Evolutionary conservation across 1,284 basidiomycete genomes (phyloP), one percentile per base, ranked within the genome.

Genomic region (Ceratobasidium sp.): DNA sequence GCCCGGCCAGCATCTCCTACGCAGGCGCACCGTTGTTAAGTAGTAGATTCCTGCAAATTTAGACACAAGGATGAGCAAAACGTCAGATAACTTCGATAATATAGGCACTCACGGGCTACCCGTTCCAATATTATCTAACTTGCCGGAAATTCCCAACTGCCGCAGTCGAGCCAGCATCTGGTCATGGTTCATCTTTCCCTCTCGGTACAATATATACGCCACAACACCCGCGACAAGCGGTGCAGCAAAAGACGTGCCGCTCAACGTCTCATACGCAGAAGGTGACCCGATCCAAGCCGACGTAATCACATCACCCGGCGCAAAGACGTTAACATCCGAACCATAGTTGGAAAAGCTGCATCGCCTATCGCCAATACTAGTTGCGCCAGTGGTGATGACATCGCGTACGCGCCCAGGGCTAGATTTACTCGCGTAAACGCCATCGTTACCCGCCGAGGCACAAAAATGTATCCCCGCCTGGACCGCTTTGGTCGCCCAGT

Each of bases 301-400:
- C n/a, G 71, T 68, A 25, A 84, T 82, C 77, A 82, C 81, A 64
- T 83, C 80, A 61, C 84, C 83, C 15, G 84, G 84, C 4, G 81
- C 84, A 77, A 83, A 84, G 62, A 84, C 80, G 79, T 84, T 82
- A 77, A 84, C 83, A 69, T 81, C 82, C 62, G 80, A 78, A 77
- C 84, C 83, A 77, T 80, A 62, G 34, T 76, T 49, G 29, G 59
- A 93, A 87, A 96, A 97, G 19, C 15, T 22, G 19, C 56, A 52
- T 15, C 43, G 34, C 73, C 82, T 79, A 73, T 84, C 83, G 65
- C 77, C 73, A 37, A 84, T 81, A 52, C 82, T 83, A 61, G 81
- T 82, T 51, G 83, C 83, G 66, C 83, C 84, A 61, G 84, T 83
- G 13, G 83, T 84, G 69, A 84, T 80, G 9, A 81, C 83, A 64